Percentiles rank a stretch among this genome's conserved stretches.
Evolutionary conservation across 805 yeast genomes (phyloP).

Genomic region (Jamesozyma rosinii): DNA sequence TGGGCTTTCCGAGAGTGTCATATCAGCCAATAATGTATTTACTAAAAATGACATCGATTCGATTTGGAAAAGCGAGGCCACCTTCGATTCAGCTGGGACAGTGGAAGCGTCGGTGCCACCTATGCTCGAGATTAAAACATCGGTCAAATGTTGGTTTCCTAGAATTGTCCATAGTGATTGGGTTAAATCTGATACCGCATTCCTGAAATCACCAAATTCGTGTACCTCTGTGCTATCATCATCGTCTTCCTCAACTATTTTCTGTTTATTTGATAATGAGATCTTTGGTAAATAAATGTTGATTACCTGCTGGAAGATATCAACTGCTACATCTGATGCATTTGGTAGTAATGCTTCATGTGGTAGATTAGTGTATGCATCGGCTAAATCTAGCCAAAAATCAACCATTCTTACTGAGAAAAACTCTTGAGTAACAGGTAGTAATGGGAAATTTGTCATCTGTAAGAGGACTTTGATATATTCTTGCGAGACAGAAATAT

Average conservation of each 20-base stretch:
- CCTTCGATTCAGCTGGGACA: conserved; percentile 2
- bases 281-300: conserved; percentile 62
- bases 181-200: conserved; percentile 68
- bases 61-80: conserved; percentile 20
- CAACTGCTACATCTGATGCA: conserved; percentile 28
- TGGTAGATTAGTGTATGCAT: conserved; percentile 36
- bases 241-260: conserved; percentile 27
- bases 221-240: conserved; percentile 19
- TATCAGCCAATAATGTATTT: conserved; percentile 20
- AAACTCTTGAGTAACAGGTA: conserved; percentile 51
- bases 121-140: conserved; percentile 22
- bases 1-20: conserved; percentile 23
- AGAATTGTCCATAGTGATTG: conserved; percentile 62
- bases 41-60: conserved; percentile 28
- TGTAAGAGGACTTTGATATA: conserved; percentile 42
- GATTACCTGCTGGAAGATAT: conserved; percentile 44
- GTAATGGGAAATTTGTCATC: conserved; percentile 48
- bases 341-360: conserved; percentile 27
- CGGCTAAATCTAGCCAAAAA: conserved; percentile 64
- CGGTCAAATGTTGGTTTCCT: conserved; percentile 35
- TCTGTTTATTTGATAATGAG: conserved; percentile 35
- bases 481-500: conserved; percentile 17
- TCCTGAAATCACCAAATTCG: conserved; percentile 61
- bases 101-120: conserved; percentile 11
- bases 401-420: conserved; percentile 47